Evolutionary conservation across 768 basidiomycete genomes (phyloP).

Genomic region (Tulasnella sp.): DNA sequence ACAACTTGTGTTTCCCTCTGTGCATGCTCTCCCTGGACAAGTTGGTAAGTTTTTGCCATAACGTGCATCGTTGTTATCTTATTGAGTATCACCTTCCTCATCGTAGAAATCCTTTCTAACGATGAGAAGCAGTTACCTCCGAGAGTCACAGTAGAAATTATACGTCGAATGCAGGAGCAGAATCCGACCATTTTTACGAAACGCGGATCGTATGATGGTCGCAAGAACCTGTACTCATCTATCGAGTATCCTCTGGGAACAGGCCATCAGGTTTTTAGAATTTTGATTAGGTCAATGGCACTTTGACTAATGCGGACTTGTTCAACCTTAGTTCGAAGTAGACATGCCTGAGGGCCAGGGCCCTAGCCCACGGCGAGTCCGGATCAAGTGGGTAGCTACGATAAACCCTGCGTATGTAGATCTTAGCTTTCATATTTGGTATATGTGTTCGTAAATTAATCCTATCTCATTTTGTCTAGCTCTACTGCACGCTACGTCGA

Average conservation of each 20-base stretch:
- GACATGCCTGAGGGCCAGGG: not conserved
- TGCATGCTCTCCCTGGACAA: not conserved
- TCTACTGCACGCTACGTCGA: slow-evolving; percentile 64
- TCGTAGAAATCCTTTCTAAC: not conserved
- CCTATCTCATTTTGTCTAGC: slow-evolving; percentile 46
- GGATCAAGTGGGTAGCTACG: not conserved
- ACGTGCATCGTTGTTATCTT: not conserved
- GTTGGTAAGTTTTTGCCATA: not conserved
- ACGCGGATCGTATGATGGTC: slow-evolving; percentile 12
- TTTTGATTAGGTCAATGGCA: not conserved
- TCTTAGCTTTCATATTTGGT: too few relatives aligned
- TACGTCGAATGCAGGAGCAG: slow-evolving; percentile 13
- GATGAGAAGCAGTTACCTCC: slow-evolving; percentile 74
- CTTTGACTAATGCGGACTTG: not conserved
- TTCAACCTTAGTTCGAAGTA: not conserved
- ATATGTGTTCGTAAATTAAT: not conserved
- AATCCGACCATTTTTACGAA: not conserved
- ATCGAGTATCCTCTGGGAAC: slow-evolving; percentile 36
- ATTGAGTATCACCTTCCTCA: not conserved
- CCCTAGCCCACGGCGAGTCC: not conserved
- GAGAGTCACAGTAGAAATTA: slow-evolving; percentile 60
- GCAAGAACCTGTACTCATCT: slow-evolving; percentile 22
- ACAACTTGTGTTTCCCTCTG: not conserved
- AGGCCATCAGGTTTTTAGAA: slow-evolving; percentile 48
- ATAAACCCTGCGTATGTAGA: not conserved